Conservation (phyloP, 78 protist genomes). For the Dictyostelium discoideum region DNA sequence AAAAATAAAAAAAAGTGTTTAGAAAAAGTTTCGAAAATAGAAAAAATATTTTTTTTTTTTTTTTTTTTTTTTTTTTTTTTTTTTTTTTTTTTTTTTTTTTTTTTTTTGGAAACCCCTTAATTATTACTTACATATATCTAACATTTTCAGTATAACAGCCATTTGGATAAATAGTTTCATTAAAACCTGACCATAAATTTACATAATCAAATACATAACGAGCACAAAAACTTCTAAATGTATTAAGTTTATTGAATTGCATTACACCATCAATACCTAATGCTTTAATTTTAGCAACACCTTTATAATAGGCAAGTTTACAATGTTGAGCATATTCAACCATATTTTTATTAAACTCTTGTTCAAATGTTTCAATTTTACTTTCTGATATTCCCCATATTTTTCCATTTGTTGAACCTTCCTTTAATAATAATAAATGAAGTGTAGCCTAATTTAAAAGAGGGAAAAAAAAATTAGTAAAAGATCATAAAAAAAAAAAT, state of each 20-base stretch:
- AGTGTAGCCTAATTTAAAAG: not conserved
- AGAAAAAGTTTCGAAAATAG: too few relatives aligned
- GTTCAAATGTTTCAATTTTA: not conserved
- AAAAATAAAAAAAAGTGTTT: too few relatives aligned
- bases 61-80: too few relatives aligned
- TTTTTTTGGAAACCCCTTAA: too few relatives aligned
- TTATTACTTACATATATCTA: not conserved
- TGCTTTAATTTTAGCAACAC: not conserved
- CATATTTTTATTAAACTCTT: not conserved
- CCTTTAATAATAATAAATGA: not conserved
- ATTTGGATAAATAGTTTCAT: not conserved
- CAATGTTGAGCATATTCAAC: not conserved
- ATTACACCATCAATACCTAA: not conserved
- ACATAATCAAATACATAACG: slow-evolving; percentile 12
- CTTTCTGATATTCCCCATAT: not conserved
- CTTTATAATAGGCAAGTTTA: not conserved
- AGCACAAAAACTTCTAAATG: not conserved
- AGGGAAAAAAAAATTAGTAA: too few relatives aligned
- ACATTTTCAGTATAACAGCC: not conserved
- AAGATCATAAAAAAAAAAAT: too few relatives aligned
- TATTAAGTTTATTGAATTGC: not conserved
- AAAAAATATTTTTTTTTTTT: too few relatives aligned
- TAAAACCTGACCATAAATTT: not conserved
- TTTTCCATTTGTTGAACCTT: not conserved
- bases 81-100: too few relatives aligned